Evolutionary conservation across 176 grass and related monocot species (phyloP).

Genomic region (Oryza brachyantha): DNA sequence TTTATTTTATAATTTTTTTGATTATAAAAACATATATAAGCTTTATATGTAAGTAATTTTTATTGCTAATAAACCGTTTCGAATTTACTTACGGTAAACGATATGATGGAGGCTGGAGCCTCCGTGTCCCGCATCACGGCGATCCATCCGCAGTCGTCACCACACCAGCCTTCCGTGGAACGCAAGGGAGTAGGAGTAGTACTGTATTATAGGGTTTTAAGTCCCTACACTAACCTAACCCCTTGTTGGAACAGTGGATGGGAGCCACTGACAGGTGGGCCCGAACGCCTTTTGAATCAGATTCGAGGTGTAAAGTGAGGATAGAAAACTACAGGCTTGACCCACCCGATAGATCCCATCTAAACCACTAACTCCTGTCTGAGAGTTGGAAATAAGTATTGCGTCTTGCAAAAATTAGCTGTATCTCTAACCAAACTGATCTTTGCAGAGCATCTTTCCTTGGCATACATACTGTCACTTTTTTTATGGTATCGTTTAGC

Average conservation of each 20-base stretch:
- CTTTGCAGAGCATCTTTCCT: neutral
- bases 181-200: conserved; percentile 15
- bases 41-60: too few relatives aligned
- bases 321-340: neutral
- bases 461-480: neutral
- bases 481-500: neutral
- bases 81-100: too few relatives aligned
- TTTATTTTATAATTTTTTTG: too few relatives aligned
- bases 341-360: conserved; percentile 35
- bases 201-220: neutral
- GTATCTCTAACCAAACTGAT: neutral
- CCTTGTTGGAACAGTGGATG: neutral
- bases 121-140: neutral
- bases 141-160: neutral
- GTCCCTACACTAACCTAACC: neutral
- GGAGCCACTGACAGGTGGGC: neutral
- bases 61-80: too few relatives aligned
- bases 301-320: conserved; percentile 33
- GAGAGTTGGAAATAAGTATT: neutral
- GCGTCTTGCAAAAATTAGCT: conserved; percentile 3
- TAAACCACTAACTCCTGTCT: conserved; percentile 34
- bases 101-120: too few relatives aligned
- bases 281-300: neutral
- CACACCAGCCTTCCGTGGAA: conserved; percentile 4
- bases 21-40: too few relatives aligned